Conservation (phyloP, 257 asterid genomes). For the Fraxinus quadrangulata region DNA sequence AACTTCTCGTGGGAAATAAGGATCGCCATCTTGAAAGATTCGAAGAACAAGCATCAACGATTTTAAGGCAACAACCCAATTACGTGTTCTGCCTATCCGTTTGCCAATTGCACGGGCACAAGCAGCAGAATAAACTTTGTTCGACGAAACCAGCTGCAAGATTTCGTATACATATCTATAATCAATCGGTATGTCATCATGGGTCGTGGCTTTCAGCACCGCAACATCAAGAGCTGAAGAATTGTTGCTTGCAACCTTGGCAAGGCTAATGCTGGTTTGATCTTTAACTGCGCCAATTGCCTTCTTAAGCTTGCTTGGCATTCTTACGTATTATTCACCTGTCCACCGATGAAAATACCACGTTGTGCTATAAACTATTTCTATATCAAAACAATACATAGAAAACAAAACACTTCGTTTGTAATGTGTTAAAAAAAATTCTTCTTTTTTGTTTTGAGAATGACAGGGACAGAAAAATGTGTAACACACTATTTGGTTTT, state of each 20-base stretch:
- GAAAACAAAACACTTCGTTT: not conserved
- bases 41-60: slow-evolving; percentile 76
- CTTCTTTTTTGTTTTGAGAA: not conserved
- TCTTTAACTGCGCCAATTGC: slow-evolving; percentile 87
- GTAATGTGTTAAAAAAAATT: not conserved
- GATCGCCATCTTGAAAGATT: slow-evolving; percentile 85
- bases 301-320: slow-evolving; percentile 90
- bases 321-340: slow-evolving; percentile 18
- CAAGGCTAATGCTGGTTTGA: slow-evolving; percentile 89
- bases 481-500: not conserved
- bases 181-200: slow-evolving; percentile 65
- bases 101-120: slow-evolving; percentile 81
- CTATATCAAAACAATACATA: too few species aligned
- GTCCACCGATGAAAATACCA: not conserved
- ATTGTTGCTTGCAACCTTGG: slow-evolving; percentile 64
- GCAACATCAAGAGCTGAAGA: slow-evolving; percentile 66
- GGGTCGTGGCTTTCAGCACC: slow-evolving; percentile 82
- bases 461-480: not conserved
- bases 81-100: slow-evolving; percentile 81
- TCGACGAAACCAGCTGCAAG: slow-evolving; percentile 62
- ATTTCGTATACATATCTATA: slow-evolving; percentile 57
- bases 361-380: too few species aligned
- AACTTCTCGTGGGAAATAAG: slow-evolving; percentile 85
- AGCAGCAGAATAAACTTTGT: slow-evolving; percentile 64
- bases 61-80: slow-evolving; percentile 81